Evolutionary conservation across 805 yeast genomes (phyloP).

Genomic region (Yarrowia deformans): DNA sequence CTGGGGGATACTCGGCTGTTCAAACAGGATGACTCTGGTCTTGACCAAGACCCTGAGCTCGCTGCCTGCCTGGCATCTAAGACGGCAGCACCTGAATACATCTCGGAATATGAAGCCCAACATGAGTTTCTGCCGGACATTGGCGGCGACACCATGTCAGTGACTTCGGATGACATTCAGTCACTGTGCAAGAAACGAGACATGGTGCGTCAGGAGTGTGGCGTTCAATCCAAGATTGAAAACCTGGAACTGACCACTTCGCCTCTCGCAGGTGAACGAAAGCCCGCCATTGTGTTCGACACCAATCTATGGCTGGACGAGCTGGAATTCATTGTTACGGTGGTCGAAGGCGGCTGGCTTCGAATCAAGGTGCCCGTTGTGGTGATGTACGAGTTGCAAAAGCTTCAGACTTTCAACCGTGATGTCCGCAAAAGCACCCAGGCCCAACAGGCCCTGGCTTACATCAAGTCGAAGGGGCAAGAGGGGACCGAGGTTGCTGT

Average conservation of each 20-base stretch:
- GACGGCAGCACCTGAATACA: slow-evolving; percentile 2
- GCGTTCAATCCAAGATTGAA: slow-evolving; percentile 33
- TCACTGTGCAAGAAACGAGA: slow-evolving; percentile 32
- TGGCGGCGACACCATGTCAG: slow-evolving; percentile 5
- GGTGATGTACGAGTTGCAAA: slow-evolving; percentile 27
- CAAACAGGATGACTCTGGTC: slow-evolving; percentile 5
- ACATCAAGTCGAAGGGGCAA: slow-evolving; percentile 10
- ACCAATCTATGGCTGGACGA: slow-evolving; percentile 27
- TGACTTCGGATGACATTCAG: slow-evolving; percentile 11
- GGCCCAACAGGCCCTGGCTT: slow-evolving; percentile 17
- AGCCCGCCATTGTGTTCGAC: slow-evolving; percentile 22
- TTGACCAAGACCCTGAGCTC: slow-evolving; percentile 18
- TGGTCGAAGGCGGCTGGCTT: slow-evolving; percentile 20
- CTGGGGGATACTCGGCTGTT: slow-evolving; percentile 6
- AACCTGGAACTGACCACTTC: slow-evolving; percentile 20
- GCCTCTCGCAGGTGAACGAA: slow-evolving; percentile 26
- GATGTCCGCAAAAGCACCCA: slow-evolving; percentile 20
- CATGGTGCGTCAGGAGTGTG: slow-evolving; percentile 29
- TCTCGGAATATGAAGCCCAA: slow-evolving; percentile 16
- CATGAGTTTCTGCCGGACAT: slow-evolving; percentile 37
- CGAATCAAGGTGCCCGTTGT: slow-evolving; percentile 28
- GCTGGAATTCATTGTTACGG: slow-evolving; percentile 6
- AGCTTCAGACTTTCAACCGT: slow-evolving; percentile 35
- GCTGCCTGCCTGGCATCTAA: slow-evolving; percentile 4
- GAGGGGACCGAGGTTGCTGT: not conserved